Base-by-base conservation (phyloP, 805 yeast genomes). In the Wickerhamia fluorescens region DNA sequence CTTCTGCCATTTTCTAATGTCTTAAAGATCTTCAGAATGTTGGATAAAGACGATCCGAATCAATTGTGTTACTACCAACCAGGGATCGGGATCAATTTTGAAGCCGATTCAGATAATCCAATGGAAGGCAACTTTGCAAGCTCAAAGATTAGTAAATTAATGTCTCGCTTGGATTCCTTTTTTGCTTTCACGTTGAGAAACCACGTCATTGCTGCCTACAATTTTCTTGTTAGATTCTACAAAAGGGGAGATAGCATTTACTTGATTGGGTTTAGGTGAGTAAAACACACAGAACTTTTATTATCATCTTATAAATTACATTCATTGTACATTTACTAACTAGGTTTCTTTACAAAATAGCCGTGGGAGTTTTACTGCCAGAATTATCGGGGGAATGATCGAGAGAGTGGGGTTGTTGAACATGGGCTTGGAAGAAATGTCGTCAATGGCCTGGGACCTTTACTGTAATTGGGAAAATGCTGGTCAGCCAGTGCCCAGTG, bases 11-110 rank as follows among this genome's bases (percentile, higher is more conserved):
- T 66, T 31, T 64, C 80, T 1, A 76, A 74, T 40, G 69, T 72
- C 1, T 47, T 77, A 24, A 71, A 70, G 40, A 35, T 75, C 9
- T 77, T 66, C 45, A 56, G 68, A 23, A 52, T 75, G 51, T 42
- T 76, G 19, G 74, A 70, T 9, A 71, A 68, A 33, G 61, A 60
- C 24, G 49, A 54, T 14, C 44, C 56, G 3, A 27, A 32, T 4
- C 81, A 75, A 39, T 37, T 71, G 21, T 75, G 81, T 41, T 76
- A 76, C 41, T 77, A 77, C 41, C 83, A 77, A 42, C 79, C 84
- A 2, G 85, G 85, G 0, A 66, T 78, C 15, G 85, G 86, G 1
- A 66, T 71, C 7, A 53, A 61, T 3, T 66, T 73, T 36, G 50
- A 57, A 11, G 58, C 67, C 7, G 70, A 68, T 7, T 45, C 51